These are phyloP conservation scores for Coemansia sp. DNA, from an alignment of 192 early-diverging fungal genomes.

Conservation along the genomic window DNA sequence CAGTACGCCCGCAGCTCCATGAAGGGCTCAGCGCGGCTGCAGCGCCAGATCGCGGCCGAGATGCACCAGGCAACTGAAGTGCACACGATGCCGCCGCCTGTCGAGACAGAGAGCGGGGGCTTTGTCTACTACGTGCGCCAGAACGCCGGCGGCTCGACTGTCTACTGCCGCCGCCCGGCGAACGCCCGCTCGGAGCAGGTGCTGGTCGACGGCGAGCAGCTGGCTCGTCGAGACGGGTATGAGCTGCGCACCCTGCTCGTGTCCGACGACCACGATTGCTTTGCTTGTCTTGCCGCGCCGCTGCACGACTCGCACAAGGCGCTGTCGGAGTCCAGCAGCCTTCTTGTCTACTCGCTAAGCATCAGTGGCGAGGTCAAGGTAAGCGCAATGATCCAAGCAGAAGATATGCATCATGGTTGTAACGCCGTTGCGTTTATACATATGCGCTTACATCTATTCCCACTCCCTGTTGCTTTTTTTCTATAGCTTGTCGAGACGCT, in stretches of 20 bases:
- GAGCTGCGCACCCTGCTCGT: slow-evolving; percentile 37
- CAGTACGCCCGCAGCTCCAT: slow-evolving; percentile 31
- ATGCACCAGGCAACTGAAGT: slow-evolving; percentile 42
- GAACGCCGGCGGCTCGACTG: slow-evolving; percentile 11
- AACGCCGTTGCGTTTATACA: too few relatives aligned
- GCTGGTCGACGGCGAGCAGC: slow-evolving; percentile 25
- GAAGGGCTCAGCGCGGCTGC: slow-evolving; percentile 17
- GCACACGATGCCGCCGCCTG: slow-evolving; percentile 33
- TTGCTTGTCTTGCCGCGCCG: slow-evolving; percentile 30
- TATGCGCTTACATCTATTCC: neutral
- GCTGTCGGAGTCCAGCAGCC: slow-evolving; percentile 25
- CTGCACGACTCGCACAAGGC: neutral
- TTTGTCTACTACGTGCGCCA: slow-evolving; percentile 32
- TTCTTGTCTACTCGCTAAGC: slow-evolving; percentile 27
- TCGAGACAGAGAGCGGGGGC: slow-evolving; percentile 41
- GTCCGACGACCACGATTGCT: slow-evolving; percentile 31
- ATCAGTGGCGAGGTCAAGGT: slow-evolving; percentile 20
- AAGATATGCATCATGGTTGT: too few relatives aligned
- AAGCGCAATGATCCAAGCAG: too few relatives aligned
- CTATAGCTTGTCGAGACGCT: slow-evolving; percentile 49
- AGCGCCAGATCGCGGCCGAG: slow-evolving; percentile 28
- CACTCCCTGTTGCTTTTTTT: neutral
- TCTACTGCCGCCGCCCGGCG: slow-evolving; percentile 31
- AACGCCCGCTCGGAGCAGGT: slow-evolving; percentile 22
- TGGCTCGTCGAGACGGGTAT: slow-evolving; percentile 15